Conservation (phyloP, 2,329 filamentous ascomycete species). For the Scytalidium sp. region DNA sequence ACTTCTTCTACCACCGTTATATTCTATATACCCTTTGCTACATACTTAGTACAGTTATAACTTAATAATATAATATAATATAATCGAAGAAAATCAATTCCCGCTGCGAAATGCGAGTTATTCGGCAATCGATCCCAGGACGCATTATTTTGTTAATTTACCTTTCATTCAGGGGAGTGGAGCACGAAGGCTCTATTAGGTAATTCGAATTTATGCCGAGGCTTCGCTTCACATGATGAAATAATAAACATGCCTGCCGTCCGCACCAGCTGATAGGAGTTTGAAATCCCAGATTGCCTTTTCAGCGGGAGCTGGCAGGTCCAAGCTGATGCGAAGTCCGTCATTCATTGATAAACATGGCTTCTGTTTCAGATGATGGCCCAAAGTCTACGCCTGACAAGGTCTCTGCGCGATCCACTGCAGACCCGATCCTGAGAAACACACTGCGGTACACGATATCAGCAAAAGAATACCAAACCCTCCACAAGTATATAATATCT, state of each 20-base stretch:
- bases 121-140: too few species aligned
- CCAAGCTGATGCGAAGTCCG: neutral
- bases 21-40: neutral
- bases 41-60: neutral
- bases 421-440: constrained; percentile 77
- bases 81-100: too few species aligned
- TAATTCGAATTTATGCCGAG: neutral
- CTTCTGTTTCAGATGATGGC: constrained; percentile 12
- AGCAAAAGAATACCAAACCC: constrained; percentile 77
- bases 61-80: too few species aligned
- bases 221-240: neutral
- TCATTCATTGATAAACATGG: constrained; percentile 8
- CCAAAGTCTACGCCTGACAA: constrained; percentile 9
- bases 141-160: too few species aligned
- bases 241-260: neutral
- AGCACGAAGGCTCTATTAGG: neutral
- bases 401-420: constrained; percentile 27
- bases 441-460: constrained; percentile 83
- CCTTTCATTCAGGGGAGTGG: neutral
- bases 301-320: neutral
- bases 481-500: constrained; percentile 81
- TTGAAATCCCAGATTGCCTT: neutral
- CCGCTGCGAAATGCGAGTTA: too few species aligned
- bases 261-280: neutral
- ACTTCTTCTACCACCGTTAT: neutral